Conservation (phyloP, 441 rosid species). For the Brassica balearica region DNA sequence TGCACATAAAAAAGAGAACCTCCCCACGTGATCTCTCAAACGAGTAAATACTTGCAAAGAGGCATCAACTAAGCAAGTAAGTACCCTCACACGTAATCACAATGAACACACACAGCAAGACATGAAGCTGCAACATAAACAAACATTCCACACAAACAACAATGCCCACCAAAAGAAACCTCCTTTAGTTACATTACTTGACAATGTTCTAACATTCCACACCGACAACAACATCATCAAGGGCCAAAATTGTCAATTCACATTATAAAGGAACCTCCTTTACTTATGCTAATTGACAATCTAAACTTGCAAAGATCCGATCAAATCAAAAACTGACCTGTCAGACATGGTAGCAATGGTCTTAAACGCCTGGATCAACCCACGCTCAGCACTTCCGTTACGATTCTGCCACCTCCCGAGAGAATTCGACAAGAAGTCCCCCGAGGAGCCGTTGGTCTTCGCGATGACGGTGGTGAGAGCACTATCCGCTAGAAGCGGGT, state of each 20-base stretch:
- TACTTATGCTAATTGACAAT: not conserved
- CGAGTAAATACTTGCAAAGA: not conserved
- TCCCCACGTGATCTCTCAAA: not conserved
- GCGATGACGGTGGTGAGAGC: constrained; percentile 92
- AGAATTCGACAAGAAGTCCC: constrained; percentile 84
- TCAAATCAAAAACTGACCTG: constrained; percentile 48
- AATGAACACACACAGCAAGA: not conserved
- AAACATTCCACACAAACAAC: not conserved
- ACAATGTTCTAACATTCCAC: not conserved
- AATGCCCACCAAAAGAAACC: too few relatives aligned
- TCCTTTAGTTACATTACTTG: too few relatives aligned
- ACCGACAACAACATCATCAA: too few relatives aligned
- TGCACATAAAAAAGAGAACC: not conserved
- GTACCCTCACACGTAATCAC: not conserved
- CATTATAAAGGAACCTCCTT: not conserved
- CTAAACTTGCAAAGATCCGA: constrained; percentile 8
- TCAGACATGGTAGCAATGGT: constrained; percentile 94
- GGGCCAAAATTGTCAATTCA: not conserved
- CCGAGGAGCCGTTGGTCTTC: constrained; percentile 89
- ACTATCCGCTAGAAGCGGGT: constrained; percentile 84
- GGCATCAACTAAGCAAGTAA: not conserved
- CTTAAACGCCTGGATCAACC: constrained; percentile 78
- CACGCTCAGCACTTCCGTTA: constrained; percentile 87
- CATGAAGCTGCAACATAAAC: not conserved
- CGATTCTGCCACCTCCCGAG: constrained; percentile 95